phyloP scores from a whole-genome alignment of 2,329 filamentous ascomycete species.

The Thermoascus crustaceus region DNA sequence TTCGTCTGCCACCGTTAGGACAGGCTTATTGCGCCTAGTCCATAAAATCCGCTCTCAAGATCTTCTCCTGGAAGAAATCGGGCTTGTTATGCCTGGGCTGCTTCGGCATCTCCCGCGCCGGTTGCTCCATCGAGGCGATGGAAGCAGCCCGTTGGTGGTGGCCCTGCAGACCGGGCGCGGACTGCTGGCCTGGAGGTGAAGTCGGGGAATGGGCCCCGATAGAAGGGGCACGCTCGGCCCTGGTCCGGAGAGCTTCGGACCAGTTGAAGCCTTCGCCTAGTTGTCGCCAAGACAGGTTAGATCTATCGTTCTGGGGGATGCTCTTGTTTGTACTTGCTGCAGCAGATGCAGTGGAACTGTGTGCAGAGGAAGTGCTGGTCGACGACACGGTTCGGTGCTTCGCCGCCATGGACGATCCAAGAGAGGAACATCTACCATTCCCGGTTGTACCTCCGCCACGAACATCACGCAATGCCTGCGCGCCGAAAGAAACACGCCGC shows the following conservation, averaged over 20 bases:
- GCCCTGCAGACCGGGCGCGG: constrained; percentile 38
- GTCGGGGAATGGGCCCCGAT: constrained; percentile 26
- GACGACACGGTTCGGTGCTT: constrained; percentile 19
- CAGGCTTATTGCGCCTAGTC: constrained; percentile 57
- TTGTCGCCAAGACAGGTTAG: constrained; percentile 36
- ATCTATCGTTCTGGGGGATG: constrained; percentile 29
- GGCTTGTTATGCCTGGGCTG: constrained; percentile 58
- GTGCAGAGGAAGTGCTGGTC: constrained; percentile 15
- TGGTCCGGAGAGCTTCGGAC: constrained; percentile 88
- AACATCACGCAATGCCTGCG: constrained; percentile 65
- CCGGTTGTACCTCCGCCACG: constrained; percentile 55
- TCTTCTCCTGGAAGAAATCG: constrained; percentile 92
- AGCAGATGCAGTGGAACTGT: constrained; percentile 15
- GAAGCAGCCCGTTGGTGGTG: constrained; percentile 34
- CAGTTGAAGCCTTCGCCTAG: constrained; percentile 94
- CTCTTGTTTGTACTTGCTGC: constrained; percentile 31
- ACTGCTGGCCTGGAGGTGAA: constrained; percentile 26
- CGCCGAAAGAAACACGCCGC: constrained; percentile 84
- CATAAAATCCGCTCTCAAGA: constrained; percentile 97
- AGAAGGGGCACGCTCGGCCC: constrained; percentile 68
- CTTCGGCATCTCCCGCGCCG: constrained; percentile 37
- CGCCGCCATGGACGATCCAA: constrained; percentile 18
- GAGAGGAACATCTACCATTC: constrained; percentile 51
- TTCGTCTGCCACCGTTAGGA: not conserved
- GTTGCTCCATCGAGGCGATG: constrained; percentile 49